Percentiles rank a stretch among this genome's conserved stretches.
Conservation (phyloP, 768 basidiomycete genomes). For the Leucocoprinus birnbaumii region DNA sequence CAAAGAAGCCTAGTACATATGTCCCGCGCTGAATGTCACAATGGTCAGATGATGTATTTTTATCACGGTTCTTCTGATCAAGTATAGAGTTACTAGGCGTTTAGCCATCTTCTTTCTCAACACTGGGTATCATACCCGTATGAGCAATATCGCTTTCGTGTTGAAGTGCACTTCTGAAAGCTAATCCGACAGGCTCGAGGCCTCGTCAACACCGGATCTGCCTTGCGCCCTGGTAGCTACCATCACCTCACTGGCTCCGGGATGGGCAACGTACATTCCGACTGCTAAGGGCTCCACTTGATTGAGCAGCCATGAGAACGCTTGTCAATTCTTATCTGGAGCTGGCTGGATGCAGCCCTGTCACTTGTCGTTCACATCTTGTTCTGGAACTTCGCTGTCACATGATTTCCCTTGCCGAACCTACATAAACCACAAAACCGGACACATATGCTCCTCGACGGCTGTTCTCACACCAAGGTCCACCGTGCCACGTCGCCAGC, state of each 20-base stretch:
- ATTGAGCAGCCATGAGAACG: slow-evolving; percentile 1
- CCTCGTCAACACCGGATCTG: neutral
- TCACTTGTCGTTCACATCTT: slow-evolving; percentile 7
- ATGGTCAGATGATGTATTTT: neutral
- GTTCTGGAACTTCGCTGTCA: slow-evolving; percentile 11
- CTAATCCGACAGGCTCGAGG: neutral
- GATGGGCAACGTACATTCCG: neutral
- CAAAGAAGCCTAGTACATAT: neutral
- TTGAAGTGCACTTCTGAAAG: neutral
- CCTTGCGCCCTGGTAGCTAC: neutral
- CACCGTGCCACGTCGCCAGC: slow-evolving; percentile 14
- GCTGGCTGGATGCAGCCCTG: neutral
- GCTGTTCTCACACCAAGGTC: slow-evolving; percentile 15
- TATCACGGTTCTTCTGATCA: slow-evolving; percentile 6
- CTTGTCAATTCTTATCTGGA: slow-evolving; percentile 3
- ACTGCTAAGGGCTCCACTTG: neutral
- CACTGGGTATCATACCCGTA: no score
- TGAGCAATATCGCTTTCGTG: no score
- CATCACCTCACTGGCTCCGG: neutral
- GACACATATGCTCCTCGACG: slow-evolving; percentile 18
- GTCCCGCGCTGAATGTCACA: neutral
- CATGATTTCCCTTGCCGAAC: slow-evolving; percentile 11
- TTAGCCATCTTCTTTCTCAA: no score
- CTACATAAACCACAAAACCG: slow-evolving; percentile 22
- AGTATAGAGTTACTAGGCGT: slow-evolving; percentile 2